These are phyloP conservation scores for Teratosphaeria gauchensis DNA, from an alignment of 2,329 filamentous ascomycete genomes.

Conservation along the genomic window DNA sequence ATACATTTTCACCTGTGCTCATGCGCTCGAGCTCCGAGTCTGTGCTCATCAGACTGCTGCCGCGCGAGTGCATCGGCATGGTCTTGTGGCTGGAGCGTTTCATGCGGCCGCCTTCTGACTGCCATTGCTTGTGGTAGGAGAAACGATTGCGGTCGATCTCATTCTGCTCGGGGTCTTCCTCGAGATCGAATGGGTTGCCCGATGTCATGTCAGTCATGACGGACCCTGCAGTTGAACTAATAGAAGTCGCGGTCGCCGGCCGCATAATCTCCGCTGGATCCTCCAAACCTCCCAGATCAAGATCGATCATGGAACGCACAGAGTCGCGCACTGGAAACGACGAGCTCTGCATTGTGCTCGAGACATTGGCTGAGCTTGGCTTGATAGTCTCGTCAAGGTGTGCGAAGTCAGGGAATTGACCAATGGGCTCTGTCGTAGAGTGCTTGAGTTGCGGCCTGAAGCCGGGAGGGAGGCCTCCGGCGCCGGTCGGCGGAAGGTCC, in stretches of 20 bases:
- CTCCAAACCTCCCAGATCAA: slow-evolving; percentile 26
- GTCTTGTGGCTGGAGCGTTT: slow-evolving; percentile 20
- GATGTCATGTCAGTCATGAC: slow-evolving; percentile 31
- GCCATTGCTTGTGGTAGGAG: slow-evolving; percentile 28
- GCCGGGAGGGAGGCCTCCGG: slow-evolving; percentile 18
- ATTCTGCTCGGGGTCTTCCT: slow-evolving; percentile 28
- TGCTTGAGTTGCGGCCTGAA: slow-evolving; percentile 34
- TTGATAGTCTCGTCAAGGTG: slow-evolving; percentile 12
- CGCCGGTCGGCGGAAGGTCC: slow-evolving; percentile 21
- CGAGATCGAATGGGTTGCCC: slow-evolving; percentile 42
- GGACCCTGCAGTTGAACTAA: slow-evolving; percentile 25
- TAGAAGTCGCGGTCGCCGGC: slow-evolving; percentile 30
- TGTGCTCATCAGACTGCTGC: slow-evolving; percentile 23
- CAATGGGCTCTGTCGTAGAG: slow-evolving; percentile 31
- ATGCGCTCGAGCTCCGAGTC: slow-evolving; percentile 19
- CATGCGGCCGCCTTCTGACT: slow-evolving; percentile 22
- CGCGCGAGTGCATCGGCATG: slow-evolving; percentile 23
- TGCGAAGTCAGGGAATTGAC: slow-evolving; percentile 30
- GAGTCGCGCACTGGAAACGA: slow-evolving; percentile 27
- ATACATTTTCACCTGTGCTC: slow-evolving; percentile 9
- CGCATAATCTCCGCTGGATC: slow-evolving; percentile 31
- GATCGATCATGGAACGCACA: slow-evolving; percentile 37
- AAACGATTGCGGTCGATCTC: slow-evolving; percentile 23
- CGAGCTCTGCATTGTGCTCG: slow-evolving; percentile 9
- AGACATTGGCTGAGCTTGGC: neutral